Conservation (phyloP, 2,329 filamentous ascomycete species). For the Penicillium sp. region DNA sequence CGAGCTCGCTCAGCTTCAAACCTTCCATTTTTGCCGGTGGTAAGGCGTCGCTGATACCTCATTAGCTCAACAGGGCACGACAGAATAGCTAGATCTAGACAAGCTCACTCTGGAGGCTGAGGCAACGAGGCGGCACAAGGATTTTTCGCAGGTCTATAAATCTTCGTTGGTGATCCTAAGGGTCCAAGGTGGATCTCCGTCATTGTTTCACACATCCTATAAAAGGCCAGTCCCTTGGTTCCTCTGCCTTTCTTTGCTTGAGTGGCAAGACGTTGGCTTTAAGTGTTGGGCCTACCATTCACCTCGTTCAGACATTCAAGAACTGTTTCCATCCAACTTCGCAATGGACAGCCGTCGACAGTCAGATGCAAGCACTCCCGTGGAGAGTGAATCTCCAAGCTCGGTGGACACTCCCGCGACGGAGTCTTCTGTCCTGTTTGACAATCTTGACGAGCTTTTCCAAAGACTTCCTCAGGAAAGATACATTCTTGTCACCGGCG, state of each 20-base stretch:
- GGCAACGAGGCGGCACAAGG: constrained; percentile 16
- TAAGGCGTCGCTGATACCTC: constrained; percentile 12
- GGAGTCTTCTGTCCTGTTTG: constrained; percentile 49
- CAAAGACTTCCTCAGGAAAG: constrained; percentile 39
- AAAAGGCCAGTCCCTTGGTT: constrained; percentile 10
- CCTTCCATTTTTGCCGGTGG: constrained; percentile 24
- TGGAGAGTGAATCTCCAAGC: constrained; percentile 32
- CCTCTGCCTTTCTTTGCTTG: constrained; percentile 11
- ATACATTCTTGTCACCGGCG: constrained; percentile 49
- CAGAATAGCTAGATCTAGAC: constrained; percentile 17
- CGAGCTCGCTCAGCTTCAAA: constrained; percentile 7
- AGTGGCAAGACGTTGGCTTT: background rate
- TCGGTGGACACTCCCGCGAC: constrained; percentile 48
- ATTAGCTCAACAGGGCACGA: constrained; percentile 15
- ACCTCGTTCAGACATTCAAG: constrained; percentile 8
- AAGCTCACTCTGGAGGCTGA: constrained; percentile 3
- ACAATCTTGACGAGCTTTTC: constrained; percentile 47
- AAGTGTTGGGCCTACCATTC: background rate
- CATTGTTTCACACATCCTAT: constrained; percentile 17
- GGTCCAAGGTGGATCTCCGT: constrained; percentile 10
- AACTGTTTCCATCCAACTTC: constrained; percentile 13
- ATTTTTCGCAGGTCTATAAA: constrained; percentile 21
- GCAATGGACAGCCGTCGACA: constrained; percentile 34
- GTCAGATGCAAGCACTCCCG: constrained; percentile 36
- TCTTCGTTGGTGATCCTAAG: constrained; percentile 10